Evolutionary conservation across 208 protist genomes (phyloP), one percentile per base, ranked within the genome.

Genomic region (Acanthamoeba triangularis): DNA sequence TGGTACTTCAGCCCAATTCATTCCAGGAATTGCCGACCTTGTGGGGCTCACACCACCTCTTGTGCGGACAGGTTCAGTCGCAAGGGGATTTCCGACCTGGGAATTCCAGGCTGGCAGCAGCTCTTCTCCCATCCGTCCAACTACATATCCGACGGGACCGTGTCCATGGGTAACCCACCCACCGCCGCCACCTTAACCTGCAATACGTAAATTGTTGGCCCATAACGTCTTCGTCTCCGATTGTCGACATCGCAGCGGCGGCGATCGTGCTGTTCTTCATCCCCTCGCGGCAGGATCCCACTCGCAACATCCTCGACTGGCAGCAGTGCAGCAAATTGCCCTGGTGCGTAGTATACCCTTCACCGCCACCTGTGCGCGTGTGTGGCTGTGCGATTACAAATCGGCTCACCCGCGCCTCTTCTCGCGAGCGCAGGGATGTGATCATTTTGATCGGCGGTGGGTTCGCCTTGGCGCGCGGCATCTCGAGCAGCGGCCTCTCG

Each of bases 281-380:
- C 25, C 82, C 82, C 49, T 90, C 82, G 37, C 82, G 82, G 18
- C 25, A 49, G 44, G 30, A 67, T 63, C 82, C 47, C n/a, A 1
- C 82, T 14, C 82, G 88, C 65, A 93, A 93, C 61, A 44, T 93
- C 20, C 54, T 93, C 44, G 88, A 93, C 11, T 93, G 88, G 88
- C 54, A 93, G 14, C 25, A 44, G 6, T 44, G 41, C 35, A 33
- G 16, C 23, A 93, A 93, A 52, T 54, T 93, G 16, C 88, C 88
- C 41, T 93, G 88, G 88, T 93, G 41, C 63, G n/a, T 8, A 69
- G n/a, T 18, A 1, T 41, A 41, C 37, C 37, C 37, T 41, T 41
- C 37, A 41, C 2, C 37, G 3, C 37, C 37, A 41, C 49, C 7
- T 52, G 49, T 52, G 49, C 11, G 49, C 49, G 49, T 52, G 49